phyloP scores from a whole-genome alignment of 2,329 filamentous ascomycete species.

The Beauveria australis region DNA sequence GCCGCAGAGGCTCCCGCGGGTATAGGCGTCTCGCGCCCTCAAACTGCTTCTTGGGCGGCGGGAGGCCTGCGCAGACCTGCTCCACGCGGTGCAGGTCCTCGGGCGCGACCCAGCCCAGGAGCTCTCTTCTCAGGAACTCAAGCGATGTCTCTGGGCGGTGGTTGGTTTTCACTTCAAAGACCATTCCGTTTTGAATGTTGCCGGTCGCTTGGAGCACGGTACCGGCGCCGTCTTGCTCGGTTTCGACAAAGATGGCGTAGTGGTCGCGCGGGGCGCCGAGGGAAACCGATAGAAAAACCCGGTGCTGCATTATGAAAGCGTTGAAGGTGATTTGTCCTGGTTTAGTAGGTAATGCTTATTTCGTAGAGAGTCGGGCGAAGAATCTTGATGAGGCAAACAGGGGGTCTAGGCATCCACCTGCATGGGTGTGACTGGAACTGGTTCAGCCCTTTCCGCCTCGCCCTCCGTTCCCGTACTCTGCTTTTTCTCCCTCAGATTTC shows the following conservation, averaged over 20 bases:
- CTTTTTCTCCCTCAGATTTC: too few species aligned
- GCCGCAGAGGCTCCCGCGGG: constrained; percentile 14
- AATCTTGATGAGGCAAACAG: background rate
- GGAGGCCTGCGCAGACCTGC: constrained; percentile 16
- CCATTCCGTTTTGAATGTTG: constrained; percentile 24
- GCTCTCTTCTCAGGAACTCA: constrained; percentile 10
- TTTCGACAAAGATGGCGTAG: constrained; percentile 21
- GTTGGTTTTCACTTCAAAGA: constrained; percentile 15
- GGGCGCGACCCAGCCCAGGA: constrained; percentile 16
- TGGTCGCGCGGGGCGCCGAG: constrained; percentile 17
- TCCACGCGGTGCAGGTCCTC: constrained; percentile 16
- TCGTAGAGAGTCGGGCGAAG: background rate
- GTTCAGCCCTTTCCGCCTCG: too few species aligned
- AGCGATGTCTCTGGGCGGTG: constrained; percentile 15
- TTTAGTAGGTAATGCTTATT: background rate
- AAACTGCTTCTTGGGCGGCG: constrained; percentile 23
- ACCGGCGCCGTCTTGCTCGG: background rate
- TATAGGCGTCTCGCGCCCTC: constrained; percentile 19
- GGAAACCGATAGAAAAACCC: background rate
- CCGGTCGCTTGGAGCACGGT: constrained; percentile 21
- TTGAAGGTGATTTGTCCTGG: background rate
- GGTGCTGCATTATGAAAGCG: background rate
- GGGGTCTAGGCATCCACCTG: too few species aligned
- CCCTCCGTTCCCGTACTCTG: too few species aligned
- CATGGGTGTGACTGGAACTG: too few species aligned